A percentile compares a stretch with the other conserved stretches of the same genome.
phyloP scores from a whole-genome alignment of 192 early-diverging fungal species.

The Gaertneriomyces sp. region DNA sequence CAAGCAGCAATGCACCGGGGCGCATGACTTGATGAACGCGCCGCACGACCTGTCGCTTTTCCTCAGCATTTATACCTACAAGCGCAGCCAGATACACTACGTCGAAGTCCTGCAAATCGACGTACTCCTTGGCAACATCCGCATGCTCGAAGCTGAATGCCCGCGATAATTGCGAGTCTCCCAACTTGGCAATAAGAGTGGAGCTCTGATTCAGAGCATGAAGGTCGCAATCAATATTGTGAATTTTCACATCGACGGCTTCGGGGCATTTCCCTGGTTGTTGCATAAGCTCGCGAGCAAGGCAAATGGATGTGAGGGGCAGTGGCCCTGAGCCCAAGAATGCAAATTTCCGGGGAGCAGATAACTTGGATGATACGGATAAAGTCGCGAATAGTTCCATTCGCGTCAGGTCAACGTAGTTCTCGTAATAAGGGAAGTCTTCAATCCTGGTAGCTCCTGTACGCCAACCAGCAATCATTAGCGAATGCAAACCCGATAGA shows the following conservation, averaged over 20 bases:
- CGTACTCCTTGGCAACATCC: not conserved
- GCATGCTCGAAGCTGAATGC: constrained; percentile 5
- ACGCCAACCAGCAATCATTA: not conserved
- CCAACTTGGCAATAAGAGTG: not conserved
- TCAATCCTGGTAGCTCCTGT: not conserved
- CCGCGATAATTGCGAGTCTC: not conserved
- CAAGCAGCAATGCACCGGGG: constrained; percentile 8
- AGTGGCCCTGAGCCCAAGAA: constrained; percentile 18
- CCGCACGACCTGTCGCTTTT: constrained; percentile 2
- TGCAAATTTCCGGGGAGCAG: constrained; percentile 3
- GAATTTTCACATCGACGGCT: not conserved
- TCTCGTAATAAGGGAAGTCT: constrained; percentile 15
- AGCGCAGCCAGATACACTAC: constrained; percentile 20
- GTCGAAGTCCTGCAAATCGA: constrained; percentile 3
- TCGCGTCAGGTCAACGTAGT: constrained; percentile 15
- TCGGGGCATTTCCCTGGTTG: not conserved
- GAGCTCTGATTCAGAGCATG: not conserved
- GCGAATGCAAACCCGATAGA: not conserved
- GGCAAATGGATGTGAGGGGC: constrained; percentile 17
- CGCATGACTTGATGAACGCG: constrained; percentile 1
- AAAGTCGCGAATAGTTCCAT: constrained; percentile 7
- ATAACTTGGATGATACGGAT: not conserved
- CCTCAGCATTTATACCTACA: constrained; percentile 3
- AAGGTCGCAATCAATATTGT: not conserved
- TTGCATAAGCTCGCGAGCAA: constrained; percentile 6